These are phyloP conservation scores for Ceratocystis harringtonii DNA, from an alignment of 2,329 filamentous ascomycete species.

Conservation along the genomic window DNA sequence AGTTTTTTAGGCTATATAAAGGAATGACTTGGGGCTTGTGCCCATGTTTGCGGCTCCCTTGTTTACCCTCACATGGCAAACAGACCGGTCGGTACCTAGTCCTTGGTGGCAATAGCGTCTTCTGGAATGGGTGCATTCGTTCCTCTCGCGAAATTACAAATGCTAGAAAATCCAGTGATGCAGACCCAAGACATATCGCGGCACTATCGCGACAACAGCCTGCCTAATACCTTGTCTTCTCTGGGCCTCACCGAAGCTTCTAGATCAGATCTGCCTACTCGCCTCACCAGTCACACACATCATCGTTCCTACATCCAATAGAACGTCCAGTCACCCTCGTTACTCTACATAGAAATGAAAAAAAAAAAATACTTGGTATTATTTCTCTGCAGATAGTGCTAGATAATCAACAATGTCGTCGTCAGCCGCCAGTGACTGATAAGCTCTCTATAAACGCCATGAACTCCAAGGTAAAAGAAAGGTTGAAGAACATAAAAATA, in stretches of 20 bases:
- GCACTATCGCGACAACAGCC: background rate
- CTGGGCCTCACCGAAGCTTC: background rate
- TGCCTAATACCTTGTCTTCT: background rate
- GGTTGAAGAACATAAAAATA: background rate
- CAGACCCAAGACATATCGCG: background rate
- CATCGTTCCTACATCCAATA: background rate
- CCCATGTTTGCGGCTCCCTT: no score
- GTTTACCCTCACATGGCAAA: no score
- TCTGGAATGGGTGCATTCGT: background rate
- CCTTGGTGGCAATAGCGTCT: background rate
- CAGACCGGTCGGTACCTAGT: no score
- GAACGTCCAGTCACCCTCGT: background rate
- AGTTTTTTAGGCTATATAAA: no score
- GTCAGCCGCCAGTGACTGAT: background rate
- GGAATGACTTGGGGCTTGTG: no score
- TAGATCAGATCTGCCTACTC: background rate
- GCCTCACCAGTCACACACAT: no score
- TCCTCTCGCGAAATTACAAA: background rate
- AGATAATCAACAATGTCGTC: background rate
- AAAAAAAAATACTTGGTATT: background rate
- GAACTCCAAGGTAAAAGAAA: conserved; percentile 6
- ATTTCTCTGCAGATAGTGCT: conserved; percentile 1
- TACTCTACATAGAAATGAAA: background rate
- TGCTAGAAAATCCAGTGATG: background rate
- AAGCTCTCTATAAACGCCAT: conserved; percentile 2